phyloP scores from a whole-genome alignment of 129 eudicot species.

The Tagetes erecta region DNA sequence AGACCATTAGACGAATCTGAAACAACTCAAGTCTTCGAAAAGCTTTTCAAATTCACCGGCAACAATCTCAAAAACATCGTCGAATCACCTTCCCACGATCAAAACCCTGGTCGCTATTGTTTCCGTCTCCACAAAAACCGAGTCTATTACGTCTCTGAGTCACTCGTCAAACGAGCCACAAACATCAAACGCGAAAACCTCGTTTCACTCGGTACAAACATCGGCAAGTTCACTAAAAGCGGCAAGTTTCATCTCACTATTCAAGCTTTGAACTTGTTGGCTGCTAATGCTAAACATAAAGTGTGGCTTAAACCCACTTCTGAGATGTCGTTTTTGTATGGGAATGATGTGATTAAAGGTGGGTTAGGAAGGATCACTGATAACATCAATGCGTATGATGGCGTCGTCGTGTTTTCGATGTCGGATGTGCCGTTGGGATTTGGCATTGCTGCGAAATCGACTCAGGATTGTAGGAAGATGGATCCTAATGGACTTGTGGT shows the following conservation, averaged over 20 bases:
- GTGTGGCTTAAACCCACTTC: constrained; percentile 96
- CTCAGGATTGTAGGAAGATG: constrained; percentile 87
- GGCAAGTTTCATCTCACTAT: constrained; percentile 81
- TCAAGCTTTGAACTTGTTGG: constrained; percentile 60
- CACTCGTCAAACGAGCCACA: constrained; percentile 89
- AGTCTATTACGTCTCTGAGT: constrained; percentile 78
- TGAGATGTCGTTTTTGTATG: constrained; percentile 88
- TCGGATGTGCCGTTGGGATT: constrained; percentile 93
- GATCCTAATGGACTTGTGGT: constrained; percentile 94
- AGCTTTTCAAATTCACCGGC: constrained; percentile 89
- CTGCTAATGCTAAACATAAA: constrained; percentile 82
- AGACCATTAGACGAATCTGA: constrained; percentile 94
- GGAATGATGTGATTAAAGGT: constrained; percentile 88
- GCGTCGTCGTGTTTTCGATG: constrained; percentile 90
- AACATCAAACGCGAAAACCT: constrained; percentile 85
- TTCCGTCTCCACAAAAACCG: constrained; percentile 87
- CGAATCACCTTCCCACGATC: constrained; percentile 73
- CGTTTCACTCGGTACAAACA: constrained; percentile 66
- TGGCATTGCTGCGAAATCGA: constrained; percentile 82
- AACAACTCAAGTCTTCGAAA: constrained; percentile 81
- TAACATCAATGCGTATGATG: constrained; percentile 67
- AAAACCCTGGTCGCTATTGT: constrained; percentile 69
- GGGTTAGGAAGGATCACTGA: constrained; percentile 96
- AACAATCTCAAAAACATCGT: constrained; percentile 86
- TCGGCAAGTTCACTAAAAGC: constrained; percentile 82